phyloP scores from a whole-genome alignment of 768 basidiomycete genomes.

The Russula abietina region DNA sequence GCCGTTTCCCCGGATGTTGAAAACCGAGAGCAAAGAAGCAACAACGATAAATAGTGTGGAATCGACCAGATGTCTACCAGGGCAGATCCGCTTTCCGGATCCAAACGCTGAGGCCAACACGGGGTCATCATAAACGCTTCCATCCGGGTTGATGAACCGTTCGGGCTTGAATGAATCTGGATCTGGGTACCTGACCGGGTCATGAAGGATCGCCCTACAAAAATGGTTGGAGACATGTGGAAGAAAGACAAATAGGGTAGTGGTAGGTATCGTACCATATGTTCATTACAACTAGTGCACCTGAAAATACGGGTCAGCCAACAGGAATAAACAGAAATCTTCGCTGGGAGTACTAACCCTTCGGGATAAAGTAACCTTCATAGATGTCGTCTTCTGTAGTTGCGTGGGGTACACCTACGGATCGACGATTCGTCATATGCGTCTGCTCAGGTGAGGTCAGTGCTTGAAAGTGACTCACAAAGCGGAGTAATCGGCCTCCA shows the following conservation, averaged over 20 bases:
- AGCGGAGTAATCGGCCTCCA: conserved; percentile 14
- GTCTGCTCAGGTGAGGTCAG: no score
- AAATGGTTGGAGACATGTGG: background rate
- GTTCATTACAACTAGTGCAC: background rate
- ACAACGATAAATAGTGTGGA: conserved; percentile 5
- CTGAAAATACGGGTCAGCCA: background rate
- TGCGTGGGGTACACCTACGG: conserved; percentile 25
- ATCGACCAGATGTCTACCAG: conserved; percentile 21
- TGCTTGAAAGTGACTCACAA: background rate
- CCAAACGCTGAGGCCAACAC: conserved; percentile 6
- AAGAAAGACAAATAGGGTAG: background rate
- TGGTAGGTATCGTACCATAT: conserved; percentile 1
- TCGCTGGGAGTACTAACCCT: conserved; percentile 13
- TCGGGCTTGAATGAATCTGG: conserved; percentile 27
- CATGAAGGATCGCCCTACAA: conserved; percentile 26
- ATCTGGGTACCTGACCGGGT: conserved; percentile 24
- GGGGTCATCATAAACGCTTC: conserved; percentile 12
- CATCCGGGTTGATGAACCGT: conserved; percentile 23
- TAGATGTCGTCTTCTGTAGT: conserved; percentile 27
- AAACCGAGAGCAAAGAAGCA: conserved; percentile 12
- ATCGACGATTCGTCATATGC: background rate
- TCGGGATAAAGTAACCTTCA: conserved; percentile 29
- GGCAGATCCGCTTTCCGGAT: conserved; percentile 13
- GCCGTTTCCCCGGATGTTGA: background rate
- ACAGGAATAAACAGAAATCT: background rate